A percentile compares a stretch with the other conserved stretches of the same genome.
phyloP scores from a whole-genome alignment of 1,139 yeast species.

The Hyphopichia wangnamkhiaoensis region DNA sequence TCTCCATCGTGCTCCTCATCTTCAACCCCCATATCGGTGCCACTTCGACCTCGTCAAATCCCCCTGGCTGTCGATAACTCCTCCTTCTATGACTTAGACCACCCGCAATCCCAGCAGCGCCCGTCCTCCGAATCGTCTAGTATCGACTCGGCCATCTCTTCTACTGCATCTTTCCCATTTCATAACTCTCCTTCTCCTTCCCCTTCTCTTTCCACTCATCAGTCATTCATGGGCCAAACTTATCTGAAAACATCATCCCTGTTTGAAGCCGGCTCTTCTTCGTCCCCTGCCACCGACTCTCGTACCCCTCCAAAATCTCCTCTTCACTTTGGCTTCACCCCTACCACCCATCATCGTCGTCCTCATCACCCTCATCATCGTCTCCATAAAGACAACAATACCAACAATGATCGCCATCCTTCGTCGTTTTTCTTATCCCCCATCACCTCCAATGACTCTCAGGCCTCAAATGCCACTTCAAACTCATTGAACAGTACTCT shows the following conservation, averaged over 20 bases:
- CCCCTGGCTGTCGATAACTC: no score
- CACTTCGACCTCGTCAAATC: no score
- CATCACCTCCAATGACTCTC: constrained; percentile 36
- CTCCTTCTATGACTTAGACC: background rate
- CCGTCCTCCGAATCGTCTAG: no score
- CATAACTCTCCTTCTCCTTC: background rate
- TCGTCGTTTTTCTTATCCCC: constrained; percentile 37
- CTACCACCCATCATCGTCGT: no score
- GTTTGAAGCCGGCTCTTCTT: background rate
- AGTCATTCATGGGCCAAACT: constrained; percentile 9
- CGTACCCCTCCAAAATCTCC: background rate
- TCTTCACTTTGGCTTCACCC: background rate
- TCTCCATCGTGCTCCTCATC: background rate
- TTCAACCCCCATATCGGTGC: background rate
- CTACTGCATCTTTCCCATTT: background rate
- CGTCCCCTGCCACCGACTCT: background rate
- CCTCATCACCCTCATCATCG: background rate
- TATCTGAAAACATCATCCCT: constrained; percentile 7
- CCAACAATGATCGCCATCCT: constrained; percentile 9
- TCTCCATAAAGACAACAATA: background rate
- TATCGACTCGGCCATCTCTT: no score
- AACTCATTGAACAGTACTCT: constrained; percentile 6
- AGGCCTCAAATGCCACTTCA: constrained; percentile 8
- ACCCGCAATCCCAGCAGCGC: no score
- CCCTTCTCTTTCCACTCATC: background rate